Base-by-base conservation (phyloP, 2,329 filamentous ascomycete genomes). In the Davidsoniella australis region DNA sequence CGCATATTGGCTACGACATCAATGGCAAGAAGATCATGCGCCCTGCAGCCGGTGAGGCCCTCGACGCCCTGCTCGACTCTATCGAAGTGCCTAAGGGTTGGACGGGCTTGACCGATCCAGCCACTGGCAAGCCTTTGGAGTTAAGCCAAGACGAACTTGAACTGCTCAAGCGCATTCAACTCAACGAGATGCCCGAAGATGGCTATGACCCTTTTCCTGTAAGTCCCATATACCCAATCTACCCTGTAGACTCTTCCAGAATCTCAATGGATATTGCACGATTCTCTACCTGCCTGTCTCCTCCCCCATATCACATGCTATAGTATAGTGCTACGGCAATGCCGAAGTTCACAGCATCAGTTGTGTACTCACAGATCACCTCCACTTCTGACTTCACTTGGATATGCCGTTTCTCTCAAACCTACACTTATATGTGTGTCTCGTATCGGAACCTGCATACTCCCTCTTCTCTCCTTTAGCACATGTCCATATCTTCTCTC, bases 11-110 rank as follows among this genome's bases (percentile, higher is more conserved):
- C 53, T 98, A 98, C 66, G 85, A 95, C 59, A 96, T 98, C 68
- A 94, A 98, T 64, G 91, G 91, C 64, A 95, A 93, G 74, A 93
- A 85, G 65, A 94, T 98, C 55, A 85, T 94, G 80, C 82, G 91
- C 47, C 91, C 91, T 5, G 91, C 93, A 3, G 89, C 87, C 57
- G 89, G 89, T 47, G 83, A 94, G 62, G 91, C 91, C 36, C 69
- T 98, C 29, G 91, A 98, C 69, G 86, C 87, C 10, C 72, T 98
- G 41, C 72, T 98, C 8, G 89, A 98, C 59, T 95, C 85, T 65
- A 98, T 98, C 58, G 91, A 98, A 60, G 72, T 98, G 36, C 91
- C 91, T 12, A 87, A 94, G 70, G 91, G 89, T 55, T 98, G 88
- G 87, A 98, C 91, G 48, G 91, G 89, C 51, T 70, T 96, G 55